phyloP scores from a whole-genome alignment of 140 eudicot species.

The Ambrosia hybrid region DNA sequence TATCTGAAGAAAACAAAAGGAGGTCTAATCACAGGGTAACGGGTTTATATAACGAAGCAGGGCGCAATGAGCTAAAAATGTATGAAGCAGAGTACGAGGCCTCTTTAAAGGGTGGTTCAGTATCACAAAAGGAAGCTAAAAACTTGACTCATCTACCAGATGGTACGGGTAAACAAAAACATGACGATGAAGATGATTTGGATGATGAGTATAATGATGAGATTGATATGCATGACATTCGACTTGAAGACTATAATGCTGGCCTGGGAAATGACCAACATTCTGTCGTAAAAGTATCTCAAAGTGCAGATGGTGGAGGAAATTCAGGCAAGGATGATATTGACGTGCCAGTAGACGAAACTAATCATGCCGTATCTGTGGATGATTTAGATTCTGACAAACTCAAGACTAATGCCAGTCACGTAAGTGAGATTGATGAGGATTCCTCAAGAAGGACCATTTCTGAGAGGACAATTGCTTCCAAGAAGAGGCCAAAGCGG shows the following conservation, averaged over 20 bases:
- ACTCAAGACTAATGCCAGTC: slow-evolving; percentile 31
- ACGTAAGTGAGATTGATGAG: slow-evolving; percentile 40
- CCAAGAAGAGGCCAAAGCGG: slow-evolving; percentile 65
- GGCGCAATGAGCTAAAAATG: slow-evolving; percentile 82
- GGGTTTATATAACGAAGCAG: slow-evolving; percentile 94
- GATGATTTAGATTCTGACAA: slow-evolving; percentile 44
- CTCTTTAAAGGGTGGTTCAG: slow-evolving; percentile 60
- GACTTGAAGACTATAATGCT: slow-evolving; percentile 62
- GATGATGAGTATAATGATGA: slow-evolving; percentile 94
- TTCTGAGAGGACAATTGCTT: slow-evolving; percentile 53
- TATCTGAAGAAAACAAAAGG: slow-evolving; percentile 32
- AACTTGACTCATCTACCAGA: too few species aligned
- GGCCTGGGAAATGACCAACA: slow-evolving; percentile 42
- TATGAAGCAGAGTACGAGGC: slow-evolving; percentile 95
- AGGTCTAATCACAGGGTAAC: slow-evolving; percentile 38
- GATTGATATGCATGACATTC: slow-evolving; percentile 81
- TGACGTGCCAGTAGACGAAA: slow-evolving; percentile 41
- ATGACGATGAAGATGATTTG: slow-evolving; percentile 48
- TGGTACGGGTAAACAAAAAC: slow-evolving; percentile 32
- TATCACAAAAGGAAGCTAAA: slow-evolving; percentile 35
- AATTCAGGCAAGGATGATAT: slow-evolving; percentile 29
- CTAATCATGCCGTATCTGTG: slow-evolving; percentile 31
- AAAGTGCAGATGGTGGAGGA: slow-evolving; percentile 38
- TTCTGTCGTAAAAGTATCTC: slow-evolving; percentile 33
- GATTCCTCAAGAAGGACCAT: slow-evolving; percentile 44